Conservation (phyloP, 169 alveolate genomes). For the Cryptosporidium meleagridis region DNA sequence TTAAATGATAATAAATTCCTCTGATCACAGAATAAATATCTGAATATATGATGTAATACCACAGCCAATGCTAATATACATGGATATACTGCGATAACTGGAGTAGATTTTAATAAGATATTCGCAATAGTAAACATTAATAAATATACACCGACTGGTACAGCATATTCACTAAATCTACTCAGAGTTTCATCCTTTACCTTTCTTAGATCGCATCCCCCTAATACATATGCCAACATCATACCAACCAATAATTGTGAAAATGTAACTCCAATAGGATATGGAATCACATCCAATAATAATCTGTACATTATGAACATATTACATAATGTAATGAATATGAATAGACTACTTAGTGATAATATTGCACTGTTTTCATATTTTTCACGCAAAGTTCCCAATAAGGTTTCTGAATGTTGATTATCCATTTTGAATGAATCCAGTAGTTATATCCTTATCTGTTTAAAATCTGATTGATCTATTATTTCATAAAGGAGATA, state of each 20-base stretch:
- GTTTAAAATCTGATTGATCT: constrained; percentile 7
- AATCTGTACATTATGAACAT: constrained; percentile 91
- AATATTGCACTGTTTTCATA: constrained; percentile 69
- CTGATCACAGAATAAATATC: constrained; percentile 93
- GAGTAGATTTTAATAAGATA: constrained; percentile 88
- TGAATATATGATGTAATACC: constrained; percentile 92
- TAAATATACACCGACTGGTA: constrained; percentile 89
- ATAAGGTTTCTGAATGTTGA: constrained; percentile 46
- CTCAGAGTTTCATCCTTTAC: constrained; percentile 78
- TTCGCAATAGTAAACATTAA: constrained; percentile 91
- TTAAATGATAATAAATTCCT: constrained; percentile 92
- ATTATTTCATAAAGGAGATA: neutral
- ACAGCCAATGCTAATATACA: constrained; percentile 92
- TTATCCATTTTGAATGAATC: constrained; percentile 25
- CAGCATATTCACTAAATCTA: constrained; percentile 78
- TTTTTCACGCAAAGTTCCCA: constrained; percentile 52
- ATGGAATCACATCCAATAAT: constrained; percentile 89
- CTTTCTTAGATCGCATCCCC: constrained; percentile 87
- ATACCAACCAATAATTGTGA: constrained; percentile 93
- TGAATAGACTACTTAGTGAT: constrained; percentile 80
- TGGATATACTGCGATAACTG: constrained; percentile 91
- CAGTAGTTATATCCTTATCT: neutral
- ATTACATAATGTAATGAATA: constrained; percentile 88
- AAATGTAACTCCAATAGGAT: constrained; percentile 92
- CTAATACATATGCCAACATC: constrained; percentile 91